Evolutionary conservation across 2,329 filamentous ascomycete genomes (phyloP).

Genomic region (Aspergillus udagawae): DNA sequence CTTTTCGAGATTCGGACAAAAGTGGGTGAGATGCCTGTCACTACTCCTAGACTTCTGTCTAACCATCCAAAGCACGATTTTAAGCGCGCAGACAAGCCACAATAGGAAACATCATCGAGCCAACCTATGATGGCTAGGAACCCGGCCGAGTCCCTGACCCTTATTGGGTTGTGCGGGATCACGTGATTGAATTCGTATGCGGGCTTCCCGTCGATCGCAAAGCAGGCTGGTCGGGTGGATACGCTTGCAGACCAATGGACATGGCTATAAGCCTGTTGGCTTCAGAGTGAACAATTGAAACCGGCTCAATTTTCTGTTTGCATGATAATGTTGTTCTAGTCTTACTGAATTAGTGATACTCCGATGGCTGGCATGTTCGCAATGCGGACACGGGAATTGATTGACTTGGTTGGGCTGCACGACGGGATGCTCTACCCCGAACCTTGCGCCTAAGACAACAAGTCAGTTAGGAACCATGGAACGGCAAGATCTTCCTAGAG

Average conservation of each 20-base stretch:
- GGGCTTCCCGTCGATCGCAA: constrained; percentile 21
- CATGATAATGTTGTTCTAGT: background rate
- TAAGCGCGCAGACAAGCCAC: constrained; percentile 11
- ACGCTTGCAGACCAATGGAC: background rate
- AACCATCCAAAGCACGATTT: constrained; percentile 5
- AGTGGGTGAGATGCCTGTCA: constrained; percentile 6
- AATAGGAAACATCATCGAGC: constrained; percentile 14
- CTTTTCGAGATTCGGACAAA: constrained; percentile 8
- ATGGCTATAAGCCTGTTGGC: background rate
- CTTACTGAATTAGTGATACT: background rate
- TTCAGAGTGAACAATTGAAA: background rate
- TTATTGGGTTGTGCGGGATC: constrained; percentile 13
- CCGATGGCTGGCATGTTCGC: background rate
- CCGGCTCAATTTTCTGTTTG: background rate
- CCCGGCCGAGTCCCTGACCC: constrained; percentile 1
- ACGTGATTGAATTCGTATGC: constrained; percentile 21
- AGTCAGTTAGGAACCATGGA: background rate
- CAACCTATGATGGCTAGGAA: constrained; percentile 3
- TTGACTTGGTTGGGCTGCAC: constrained; percentile 5
- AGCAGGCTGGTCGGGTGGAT: constrained; percentile 7
- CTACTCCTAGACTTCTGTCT: constrained; percentile 1
- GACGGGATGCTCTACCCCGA: background rate
- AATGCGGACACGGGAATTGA: constrained; percentile 3
- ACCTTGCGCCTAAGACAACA: constrained; percentile 1
- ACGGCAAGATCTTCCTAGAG: constrained; percentile 1